Conservation (phyloP, 768 basidiomycete species). For the Tulasnella sp. region DNA sequence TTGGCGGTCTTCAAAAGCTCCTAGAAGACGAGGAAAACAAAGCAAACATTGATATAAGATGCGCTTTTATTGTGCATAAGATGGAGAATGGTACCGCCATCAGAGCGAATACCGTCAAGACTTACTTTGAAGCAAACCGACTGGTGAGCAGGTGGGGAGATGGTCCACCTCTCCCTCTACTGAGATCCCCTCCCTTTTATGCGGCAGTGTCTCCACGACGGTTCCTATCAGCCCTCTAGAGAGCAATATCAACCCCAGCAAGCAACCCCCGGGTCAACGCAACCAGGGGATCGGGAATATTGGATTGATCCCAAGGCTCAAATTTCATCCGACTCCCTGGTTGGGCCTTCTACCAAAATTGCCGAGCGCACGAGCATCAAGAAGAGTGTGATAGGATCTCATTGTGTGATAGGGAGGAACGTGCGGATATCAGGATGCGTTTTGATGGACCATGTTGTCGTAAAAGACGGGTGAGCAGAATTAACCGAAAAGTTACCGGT, state of each 20-base stretch:
- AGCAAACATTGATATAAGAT: constrained; percentile 10
- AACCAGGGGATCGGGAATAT: constrained; percentile 53
- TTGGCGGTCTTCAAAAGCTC: background rate
- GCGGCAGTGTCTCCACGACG: constrained; percentile 10
- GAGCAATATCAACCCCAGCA: constrained; percentile 5
- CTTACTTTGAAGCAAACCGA: constrained; percentile 77
- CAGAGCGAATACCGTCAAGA: constrained; percentile 70
- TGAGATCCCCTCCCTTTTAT: background rate
- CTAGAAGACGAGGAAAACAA: background rate
- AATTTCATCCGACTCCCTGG: constrained; percentile 74
- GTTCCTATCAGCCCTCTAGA: constrained; percentile 3
- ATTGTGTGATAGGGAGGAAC: constrained; percentile 80
- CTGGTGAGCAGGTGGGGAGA: constrained; percentile 46
- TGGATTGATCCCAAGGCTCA: constrained; percentile 78
- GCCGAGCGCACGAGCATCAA: constrained; percentile 78
- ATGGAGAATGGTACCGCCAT: constrained; percentile 53
- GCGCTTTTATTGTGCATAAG: constrained; percentile 43
- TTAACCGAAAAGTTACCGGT: background rate
- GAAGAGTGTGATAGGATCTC: constrained; percentile 70
- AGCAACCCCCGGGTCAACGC: constrained; percentile 43
- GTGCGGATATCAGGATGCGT: constrained; percentile 80
- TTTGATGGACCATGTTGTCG: constrained; percentile 80
- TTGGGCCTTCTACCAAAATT: constrained; percentile 79
- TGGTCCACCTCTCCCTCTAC: background rate
- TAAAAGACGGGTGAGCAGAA: constrained; percentile 77